phyloP scores from a whole-genome alignment of 345 rosid species.

The Euphorbia peplus region DNA sequence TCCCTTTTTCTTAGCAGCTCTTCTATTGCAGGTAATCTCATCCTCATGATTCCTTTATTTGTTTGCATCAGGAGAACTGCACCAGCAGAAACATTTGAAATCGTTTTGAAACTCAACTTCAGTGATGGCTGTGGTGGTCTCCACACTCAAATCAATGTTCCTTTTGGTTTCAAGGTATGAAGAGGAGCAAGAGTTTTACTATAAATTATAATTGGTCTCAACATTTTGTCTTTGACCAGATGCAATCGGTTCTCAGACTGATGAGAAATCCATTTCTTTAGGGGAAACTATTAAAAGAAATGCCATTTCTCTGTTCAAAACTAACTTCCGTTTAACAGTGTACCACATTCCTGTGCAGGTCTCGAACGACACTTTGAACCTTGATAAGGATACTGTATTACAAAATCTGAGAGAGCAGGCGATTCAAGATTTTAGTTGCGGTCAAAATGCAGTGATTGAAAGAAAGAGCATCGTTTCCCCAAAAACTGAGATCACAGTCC shows the following conservation, averaged over 20 bases:
- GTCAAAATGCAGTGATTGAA: constrained; percentile 37
- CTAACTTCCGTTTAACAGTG: too few relatives aligned
- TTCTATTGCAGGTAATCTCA: neutral
- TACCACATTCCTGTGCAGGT: constrained; percentile 36
- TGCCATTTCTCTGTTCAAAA: neutral
- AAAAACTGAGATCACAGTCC: constrained; percentile 46
- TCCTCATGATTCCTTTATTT: constrained; percentile 10
- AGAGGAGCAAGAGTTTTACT: neutral
- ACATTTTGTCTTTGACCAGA: neutral
- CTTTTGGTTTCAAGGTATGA: constrained; percentile 72
- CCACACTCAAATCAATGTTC: constrained; percentile 52
- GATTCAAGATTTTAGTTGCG: constrained; percentile 42
- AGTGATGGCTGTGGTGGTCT: constrained; percentile 78
- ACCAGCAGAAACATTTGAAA: constrained; percentile 57
- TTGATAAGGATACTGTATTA: constrained; percentile 43
- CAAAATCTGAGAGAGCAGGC: constrained; percentile 58
- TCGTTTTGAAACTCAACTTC: constrained; percentile 62
- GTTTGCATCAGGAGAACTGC: constrained; percentile 67
- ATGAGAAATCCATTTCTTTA: neutral
- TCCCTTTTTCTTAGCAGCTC: neutral
- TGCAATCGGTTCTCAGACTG: neutral
- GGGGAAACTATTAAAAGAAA: neutral
- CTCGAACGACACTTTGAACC: constrained; percentile 31
- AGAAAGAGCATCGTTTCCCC: constrained; percentile 35
- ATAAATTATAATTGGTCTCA: neutral